Conservation (phyloP, 768 basidiomycete genomes). For the Suillus lakei region DNA sequence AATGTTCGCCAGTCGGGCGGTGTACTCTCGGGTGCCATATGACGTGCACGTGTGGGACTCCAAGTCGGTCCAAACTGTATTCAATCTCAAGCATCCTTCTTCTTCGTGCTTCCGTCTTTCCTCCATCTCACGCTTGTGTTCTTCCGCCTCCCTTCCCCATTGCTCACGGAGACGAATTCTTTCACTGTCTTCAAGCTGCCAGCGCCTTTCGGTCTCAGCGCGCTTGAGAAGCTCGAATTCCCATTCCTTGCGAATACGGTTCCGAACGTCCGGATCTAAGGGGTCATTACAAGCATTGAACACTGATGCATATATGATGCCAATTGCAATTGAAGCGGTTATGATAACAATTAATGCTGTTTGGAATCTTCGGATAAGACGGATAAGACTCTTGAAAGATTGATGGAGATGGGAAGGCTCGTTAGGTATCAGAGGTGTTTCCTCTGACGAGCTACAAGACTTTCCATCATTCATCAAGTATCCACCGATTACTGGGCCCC, state of each 20-base stretch:
- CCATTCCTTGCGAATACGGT: slow-evolving; percentile 28
- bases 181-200: slow-evolving; percentile 23
- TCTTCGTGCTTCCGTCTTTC: slow-evolving; percentile 23
- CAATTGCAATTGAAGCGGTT: not conserved
- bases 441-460: not conserved
- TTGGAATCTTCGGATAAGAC: too few species aligned
- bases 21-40: slow-evolving; percentile 33
- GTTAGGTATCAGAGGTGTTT: not conserved
- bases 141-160: slow-evolving; percentile 17
- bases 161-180: too few species aligned
- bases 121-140: slow-evolving; percentile 19
- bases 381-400: not conserved
- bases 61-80: slow-evolving; percentile 27
- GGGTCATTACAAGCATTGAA: slow-evolving; percentile 26
- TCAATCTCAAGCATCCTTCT: slow-evolving; percentile 24
- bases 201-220: slow-evolving; percentile 17
- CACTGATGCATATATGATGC: not conserved
- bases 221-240: slow-evolving; percentile 16
- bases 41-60: slow-evolving; percentile 29
- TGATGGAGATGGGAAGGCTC: not conserved
- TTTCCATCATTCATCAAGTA: not conserved
- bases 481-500: not conserved
- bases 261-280: slow-evolving; percentile 17
- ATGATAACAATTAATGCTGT: not conserved
- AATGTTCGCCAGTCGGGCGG: slow-evolving; percentile 33